Percentiles rank a stretch among this genome's conserved stretches.
phyloP scores from a whole-genome alignment of 441 rosid genomes.

The Syzygium malaccense region DNA sequence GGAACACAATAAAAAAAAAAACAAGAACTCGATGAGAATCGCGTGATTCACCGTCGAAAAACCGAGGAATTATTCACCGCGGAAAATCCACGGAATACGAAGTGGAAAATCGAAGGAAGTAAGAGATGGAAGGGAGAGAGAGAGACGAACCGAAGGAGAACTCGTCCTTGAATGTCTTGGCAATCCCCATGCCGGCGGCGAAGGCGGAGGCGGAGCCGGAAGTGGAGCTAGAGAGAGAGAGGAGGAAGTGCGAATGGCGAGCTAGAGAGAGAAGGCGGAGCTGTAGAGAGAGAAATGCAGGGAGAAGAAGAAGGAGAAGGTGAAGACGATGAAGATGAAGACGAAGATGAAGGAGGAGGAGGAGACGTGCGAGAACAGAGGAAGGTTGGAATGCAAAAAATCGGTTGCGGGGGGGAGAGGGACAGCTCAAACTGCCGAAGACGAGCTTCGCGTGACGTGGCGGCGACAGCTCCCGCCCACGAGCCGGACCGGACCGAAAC shows the following conservation, averaged over 20 bases:
- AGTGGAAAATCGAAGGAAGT: slow-evolving; percentile 24
- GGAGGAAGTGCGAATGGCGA: no score
- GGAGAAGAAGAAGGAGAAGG: background rate
- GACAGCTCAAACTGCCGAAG: background rate
- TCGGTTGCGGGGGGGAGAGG: background rate
- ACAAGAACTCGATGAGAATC: background rate
- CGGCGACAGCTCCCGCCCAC: background rate
- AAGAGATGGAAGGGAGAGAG: slow-evolving; percentile 5
- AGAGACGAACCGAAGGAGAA: background rate
- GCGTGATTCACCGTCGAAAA: background rate
- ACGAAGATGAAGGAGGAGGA: background rate
- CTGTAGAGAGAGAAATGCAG: background rate
- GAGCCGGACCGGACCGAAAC: background rate
- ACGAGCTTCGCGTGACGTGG: background rate
- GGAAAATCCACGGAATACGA: background rate
- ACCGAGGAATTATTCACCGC: background rate
- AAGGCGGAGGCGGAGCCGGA: background rate
- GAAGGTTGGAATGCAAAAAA: background rate
- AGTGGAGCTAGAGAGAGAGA: background rate
- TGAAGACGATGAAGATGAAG: background rate
- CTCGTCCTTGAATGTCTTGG: background rate
- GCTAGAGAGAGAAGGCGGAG: background rate
- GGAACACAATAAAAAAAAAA: background rate
- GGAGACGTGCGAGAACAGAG: background rate
- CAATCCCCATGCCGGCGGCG: background rate